phyloP scores from a whole-genome alignment of 2,329 filamentous ascomycete species.

The Colletotrichum theobromicola region DNA sequence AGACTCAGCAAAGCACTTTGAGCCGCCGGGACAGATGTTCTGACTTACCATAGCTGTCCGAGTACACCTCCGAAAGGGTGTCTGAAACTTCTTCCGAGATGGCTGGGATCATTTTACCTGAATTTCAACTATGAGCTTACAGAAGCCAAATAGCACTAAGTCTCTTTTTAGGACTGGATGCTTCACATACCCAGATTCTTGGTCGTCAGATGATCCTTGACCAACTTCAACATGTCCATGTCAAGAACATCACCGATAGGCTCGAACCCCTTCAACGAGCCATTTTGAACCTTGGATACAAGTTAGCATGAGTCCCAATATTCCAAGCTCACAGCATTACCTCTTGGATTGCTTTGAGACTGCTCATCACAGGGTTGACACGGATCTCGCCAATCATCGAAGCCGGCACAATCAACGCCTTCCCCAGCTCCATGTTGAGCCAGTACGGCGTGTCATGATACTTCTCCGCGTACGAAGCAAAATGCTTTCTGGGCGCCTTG shows the following conservation, averaged over 20 bases:
- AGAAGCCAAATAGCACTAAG: background rate
- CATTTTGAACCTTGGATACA: background rate
- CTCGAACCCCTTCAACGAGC: background rate
- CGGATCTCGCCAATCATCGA: background rate
- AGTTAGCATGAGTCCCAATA: fast-evolving
- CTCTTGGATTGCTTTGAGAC: background rate
- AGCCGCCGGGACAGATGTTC: fast-evolving
- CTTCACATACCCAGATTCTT: background rate
- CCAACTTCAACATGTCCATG: background rate
- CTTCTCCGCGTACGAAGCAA: background rate
- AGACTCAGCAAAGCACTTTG: background rate
- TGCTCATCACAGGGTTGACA: background rate
- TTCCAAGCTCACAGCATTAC: background rate
- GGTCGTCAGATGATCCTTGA: background rate
- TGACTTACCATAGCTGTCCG: background rate
- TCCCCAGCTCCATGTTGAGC: background rate
- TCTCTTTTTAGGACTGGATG: fast-evolving
- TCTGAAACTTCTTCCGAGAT: background rate
- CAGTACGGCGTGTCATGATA: background rate
- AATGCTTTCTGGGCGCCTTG: background rate
- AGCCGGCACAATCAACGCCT: background rate
- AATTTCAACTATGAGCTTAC: background rate
- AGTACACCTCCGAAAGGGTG: background rate
- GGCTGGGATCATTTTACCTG: background rate
- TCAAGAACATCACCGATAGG: background rate